Percentiles rank a stretch among this genome's conserved stretches.
phyloP scores from a whole-genome alignment of 108 stramenopile genomes.

The Nitzschia inconspicua region DNA sequence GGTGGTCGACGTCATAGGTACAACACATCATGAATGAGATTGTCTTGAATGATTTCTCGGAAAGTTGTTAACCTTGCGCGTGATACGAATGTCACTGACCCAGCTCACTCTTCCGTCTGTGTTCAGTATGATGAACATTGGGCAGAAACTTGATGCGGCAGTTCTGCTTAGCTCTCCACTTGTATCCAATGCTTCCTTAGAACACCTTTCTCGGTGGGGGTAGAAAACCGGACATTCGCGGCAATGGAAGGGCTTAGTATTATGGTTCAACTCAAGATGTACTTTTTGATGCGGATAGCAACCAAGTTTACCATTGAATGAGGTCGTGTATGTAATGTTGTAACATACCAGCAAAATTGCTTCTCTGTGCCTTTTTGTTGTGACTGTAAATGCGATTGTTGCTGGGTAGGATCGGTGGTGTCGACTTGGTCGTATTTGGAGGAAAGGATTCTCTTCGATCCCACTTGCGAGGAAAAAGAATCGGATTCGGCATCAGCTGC shows the following conservation, averaged over 20 bases:
- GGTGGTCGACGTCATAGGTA: no score
- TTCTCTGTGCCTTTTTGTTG: no score
- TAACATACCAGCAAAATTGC: no score
- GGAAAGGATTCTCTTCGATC: no score
- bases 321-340: no score
- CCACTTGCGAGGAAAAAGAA: no score
- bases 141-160: background rate
- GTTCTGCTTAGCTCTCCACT: slow-evolving; percentile 5
- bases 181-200: slow-evolving; percentile 24
- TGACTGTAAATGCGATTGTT: no score
- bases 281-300: slow-evolving; percentile 25
- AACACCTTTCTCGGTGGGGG: slow-evolving; percentile 12
- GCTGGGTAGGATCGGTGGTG: no score
- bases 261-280: slow-evolving; percentile 23
- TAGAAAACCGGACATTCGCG: slow-evolving; percentile 20
- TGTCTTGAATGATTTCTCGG: slow-evolving; percentile 14
- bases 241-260: slow-evolving; percentile 16
- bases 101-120: slow-evolving; percentile 21
- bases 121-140: slow-evolving; percentile 33
- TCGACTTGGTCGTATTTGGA: no score
- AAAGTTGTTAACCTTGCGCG: background rate
- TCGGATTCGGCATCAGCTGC: no score
- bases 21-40: slow-evolving; percentile 11
- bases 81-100: no score
- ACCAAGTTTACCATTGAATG: no score